A percentile compares a stretch with the other conserved stretches of the same genome.
Conservation (phyloP, 2,329 filamentous ascomycete genomes). For the Nemania bipapillata region DNA sequence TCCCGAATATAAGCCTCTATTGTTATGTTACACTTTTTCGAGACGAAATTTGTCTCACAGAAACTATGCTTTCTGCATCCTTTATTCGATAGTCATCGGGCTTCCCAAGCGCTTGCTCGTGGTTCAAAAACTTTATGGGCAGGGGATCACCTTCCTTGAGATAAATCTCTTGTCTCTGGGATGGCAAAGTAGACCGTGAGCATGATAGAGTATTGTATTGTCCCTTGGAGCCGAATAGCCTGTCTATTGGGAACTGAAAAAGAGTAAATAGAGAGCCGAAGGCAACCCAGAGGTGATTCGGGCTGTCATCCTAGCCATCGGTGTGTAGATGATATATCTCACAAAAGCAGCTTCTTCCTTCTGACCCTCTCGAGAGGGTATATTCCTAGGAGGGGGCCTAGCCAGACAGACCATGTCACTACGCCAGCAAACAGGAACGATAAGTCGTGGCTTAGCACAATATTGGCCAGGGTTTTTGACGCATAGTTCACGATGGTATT, state of each 20-base stretch:
- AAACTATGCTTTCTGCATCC: neutral
- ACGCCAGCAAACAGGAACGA: neutral
- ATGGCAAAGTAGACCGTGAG: constrained; percentile 1
- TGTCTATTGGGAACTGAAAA: constrained; percentile 2
- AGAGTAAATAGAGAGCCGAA: constrained; percentile 11
- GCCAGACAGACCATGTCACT: constrained; percentile 1
- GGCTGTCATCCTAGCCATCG: constrained; percentile 5
- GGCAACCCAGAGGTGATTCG: constrained; percentile 11
- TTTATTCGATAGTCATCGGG: neutral
- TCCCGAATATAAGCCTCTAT: neutral
- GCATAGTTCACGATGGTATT: constrained; percentile 15
- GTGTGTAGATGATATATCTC: constrained; percentile 7
- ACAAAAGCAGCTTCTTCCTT: constrained; percentile 6
- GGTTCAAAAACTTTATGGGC: neutral
- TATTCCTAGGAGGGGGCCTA: constrained; percentile 8
- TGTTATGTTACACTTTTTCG: neutral
- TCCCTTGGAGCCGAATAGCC: neutral
- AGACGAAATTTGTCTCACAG: neutral
- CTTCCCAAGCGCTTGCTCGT: neutral
- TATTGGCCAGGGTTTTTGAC: neutral
- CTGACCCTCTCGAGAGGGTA: constrained; percentile 13
- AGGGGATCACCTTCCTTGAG: neutral
- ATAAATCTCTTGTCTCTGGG: neutral
- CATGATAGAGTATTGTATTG: neutral
- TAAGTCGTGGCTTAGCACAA: neutral